Evolutionary conservation across 768 basidiomycete genomes (phyloP).

Genomic region (Favolaschia claudopus): DNA sequence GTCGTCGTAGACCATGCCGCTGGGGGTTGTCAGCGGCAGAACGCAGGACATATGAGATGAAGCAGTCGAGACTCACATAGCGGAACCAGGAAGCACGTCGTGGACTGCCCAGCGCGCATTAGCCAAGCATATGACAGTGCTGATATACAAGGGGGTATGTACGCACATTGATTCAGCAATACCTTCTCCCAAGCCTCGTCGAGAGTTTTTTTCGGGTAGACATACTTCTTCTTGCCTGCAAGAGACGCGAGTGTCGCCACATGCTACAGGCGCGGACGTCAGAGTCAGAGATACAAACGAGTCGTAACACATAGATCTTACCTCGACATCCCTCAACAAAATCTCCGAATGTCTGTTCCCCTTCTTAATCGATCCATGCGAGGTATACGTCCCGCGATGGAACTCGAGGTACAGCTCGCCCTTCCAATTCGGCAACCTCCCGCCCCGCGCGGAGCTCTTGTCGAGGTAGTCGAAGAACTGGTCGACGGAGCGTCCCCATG

Average conservation of each 20-base stretch:
- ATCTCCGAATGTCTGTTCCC: slow-evolving; percentile 98
- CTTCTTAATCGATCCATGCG: slow-evolving; percentile 96
- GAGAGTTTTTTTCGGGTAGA: slow-evolving; percentile 82
- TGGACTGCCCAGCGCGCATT: slow-evolving; percentile 61
- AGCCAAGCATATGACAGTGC: neutral
- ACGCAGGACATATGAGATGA: neutral
- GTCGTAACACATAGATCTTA: slow-evolving; percentile 29
- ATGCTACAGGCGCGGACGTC: slow-evolving; percentile 50
- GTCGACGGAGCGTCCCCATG: slow-evolving; percentile 90
- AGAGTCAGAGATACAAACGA: neutral
- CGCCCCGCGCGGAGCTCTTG: slow-evolving; percentile 67
- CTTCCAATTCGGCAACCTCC: slow-evolving; percentile 86
- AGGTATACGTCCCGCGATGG: slow-evolving; percentile 94
- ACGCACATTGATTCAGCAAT: slow-evolving; percentile 83
- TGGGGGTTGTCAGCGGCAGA: slow-evolving; percentile 37
- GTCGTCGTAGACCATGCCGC: slow-evolving; percentile 97
- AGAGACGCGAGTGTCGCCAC: slow-evolving; percentile 86
- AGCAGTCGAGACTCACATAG: slow-evolving; percentile 63
- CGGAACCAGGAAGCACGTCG: slow-evolving; percentile 92
- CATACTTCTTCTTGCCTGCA: slow-evolving; percentile 58
- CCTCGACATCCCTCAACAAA: slow-evolving; percentile 90
- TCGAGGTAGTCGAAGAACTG: slow-evolving; percentile 89
- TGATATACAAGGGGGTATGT: neutral
- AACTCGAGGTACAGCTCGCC: slow-evolving; percentile 93
- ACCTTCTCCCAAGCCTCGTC: slow-evolving; percentile 95